Base-by-base conservation (phyloP, 805 yeast species). In the Sugiyamaella chiloensis region DNA sequence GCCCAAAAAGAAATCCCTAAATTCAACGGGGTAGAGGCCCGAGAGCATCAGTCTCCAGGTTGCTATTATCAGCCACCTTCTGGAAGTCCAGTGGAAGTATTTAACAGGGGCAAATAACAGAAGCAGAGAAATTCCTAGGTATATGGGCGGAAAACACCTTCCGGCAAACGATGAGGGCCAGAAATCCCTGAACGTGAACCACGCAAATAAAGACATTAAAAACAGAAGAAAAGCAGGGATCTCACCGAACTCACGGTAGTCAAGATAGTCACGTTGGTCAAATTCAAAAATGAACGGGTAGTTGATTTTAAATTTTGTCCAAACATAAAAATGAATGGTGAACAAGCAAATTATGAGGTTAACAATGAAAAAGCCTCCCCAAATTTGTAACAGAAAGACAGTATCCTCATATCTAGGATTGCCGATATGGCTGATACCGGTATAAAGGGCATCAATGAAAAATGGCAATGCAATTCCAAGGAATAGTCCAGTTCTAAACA, bases 1-100 rank as follows among this genome's bases (percentile, higher is more conserved):
- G 17, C 98, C 99, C 40, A 91, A 53, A 63, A 87, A 88, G 72
- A 93, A 91, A 66, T 93, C 99, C 48, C 90, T 75, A 62, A 93
- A 93, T 67, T 91, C 98, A 46, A 93, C 97, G 0, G 98, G 96
- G 60, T 84, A 93, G 35, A 89, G 71, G 0, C 98, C 98, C 1
- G 96, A 85, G 7, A 86, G 71, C 0, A 83, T 26, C 42, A 93
- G 68, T 59, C 99, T 73, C 74, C 90, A 78, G 1, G 82, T 47
- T 0, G 95, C 81, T 11, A 81, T 67, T 16, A 83, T 70, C 2
- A 91, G 58, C 97, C 97, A 93, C 49, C 73, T 73, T 55, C 97
- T 74, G 7, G 95, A 75, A n/a, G 77, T 66, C 30, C 76, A 72
- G 57, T 71, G 81, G 35, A 81, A 65, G 2, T 76, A 69, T 42